A percentile compares a stretch with the other conserved stretches of the same genome.
Evolutionary conservation across 2,329 filamentous ascomycete genomes (phyloP).

Genomic region (Scedosporium aurantiacum): DNA sequence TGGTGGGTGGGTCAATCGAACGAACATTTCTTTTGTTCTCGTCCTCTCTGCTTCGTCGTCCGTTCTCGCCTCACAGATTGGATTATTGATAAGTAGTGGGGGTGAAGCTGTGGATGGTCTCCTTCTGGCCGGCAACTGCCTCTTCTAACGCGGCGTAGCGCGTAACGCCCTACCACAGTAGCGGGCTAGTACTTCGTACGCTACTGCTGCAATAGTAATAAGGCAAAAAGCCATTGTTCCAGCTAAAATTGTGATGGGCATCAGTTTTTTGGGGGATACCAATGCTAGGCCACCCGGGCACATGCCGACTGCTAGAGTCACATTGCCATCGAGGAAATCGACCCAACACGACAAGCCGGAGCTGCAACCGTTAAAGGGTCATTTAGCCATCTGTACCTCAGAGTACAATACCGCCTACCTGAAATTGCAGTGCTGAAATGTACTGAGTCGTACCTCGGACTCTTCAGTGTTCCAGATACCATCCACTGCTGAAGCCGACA

Average conservation of each 20-base stretch:
- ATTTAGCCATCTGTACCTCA: not conserved
- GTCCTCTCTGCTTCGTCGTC: not conserved
- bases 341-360: not conserved
- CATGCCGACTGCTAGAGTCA: not conserved
- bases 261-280: not conserved
- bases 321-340: not conserved
- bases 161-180: too few relatives aligned
- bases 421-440: not conserved
- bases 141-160: too few relatives aligned
- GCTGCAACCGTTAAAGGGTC: not conserved
- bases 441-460: not conserved
- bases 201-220: too few relatives aligned
- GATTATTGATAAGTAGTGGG: too few relatives aligned
- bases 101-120: too few relatives aligned
- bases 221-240: not conserved
- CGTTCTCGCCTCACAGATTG: not conserved
- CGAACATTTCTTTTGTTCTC: not conserved
- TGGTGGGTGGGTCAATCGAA: not conserved
- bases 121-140: too few relatives aligned
- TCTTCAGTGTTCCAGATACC: too few relatives aligned
- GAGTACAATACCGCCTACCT: not conserved
- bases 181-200: too few relatives aligned
- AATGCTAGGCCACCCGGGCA: not conserved
- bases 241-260: slow-evolving; percentile 1
- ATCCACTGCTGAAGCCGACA: too few relatives aligned